phyloP scores from a whole-genome alignment of 495 filamentous ascomycete species.

The Lophiostoma macrostomum region DNA sequence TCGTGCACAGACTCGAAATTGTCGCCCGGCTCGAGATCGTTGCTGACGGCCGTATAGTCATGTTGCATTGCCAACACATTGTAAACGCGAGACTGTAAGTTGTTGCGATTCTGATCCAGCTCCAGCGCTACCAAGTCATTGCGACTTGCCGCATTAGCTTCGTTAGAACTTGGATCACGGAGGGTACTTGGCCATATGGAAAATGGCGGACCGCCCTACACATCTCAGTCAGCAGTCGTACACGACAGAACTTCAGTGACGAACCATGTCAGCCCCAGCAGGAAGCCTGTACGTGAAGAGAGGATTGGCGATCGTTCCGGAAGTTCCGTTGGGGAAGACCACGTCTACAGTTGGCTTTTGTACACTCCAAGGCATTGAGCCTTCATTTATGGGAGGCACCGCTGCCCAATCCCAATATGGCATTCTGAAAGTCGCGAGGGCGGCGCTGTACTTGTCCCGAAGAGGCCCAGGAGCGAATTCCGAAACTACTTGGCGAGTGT shows the following conservation, averaged over 20 bases:
- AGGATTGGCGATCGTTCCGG: conserved; percentile 59
- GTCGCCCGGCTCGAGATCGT: conserved; percentile 51
- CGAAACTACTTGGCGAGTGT: conserved; percentile 51
- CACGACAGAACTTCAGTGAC: conserved; percentile 37
- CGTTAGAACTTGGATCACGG: conserved; percentile 17
- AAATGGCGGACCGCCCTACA: conserved; percentile 39
- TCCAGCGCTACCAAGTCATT: conserved; percentile 34
- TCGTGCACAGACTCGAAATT: conserved; percentile 65
- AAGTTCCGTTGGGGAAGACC: conserved; percentile 50
- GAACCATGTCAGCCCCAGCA: conserved; percentile 42
- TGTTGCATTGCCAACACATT: conserved; percentile 56
- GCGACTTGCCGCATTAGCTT: conserved; percentile 20
- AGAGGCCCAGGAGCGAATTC: conserved; percentile 49
- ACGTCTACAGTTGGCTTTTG: conserved; percentile 48
- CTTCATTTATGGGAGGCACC: conserved; percentile 45
- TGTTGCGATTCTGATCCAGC: conserved; percentile 48
- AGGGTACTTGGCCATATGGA: conserved; percentile 17
- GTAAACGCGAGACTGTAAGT: conserved; percentile 53
- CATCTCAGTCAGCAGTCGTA: conserved; percentile 23
- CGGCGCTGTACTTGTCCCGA: conserved; percentile 47
- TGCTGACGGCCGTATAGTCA: conserved; percentile 59
- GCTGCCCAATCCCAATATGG: conserved; percentile 71
- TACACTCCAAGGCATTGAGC: conserved; percentile 50
- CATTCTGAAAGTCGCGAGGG: conserved; percentile 56
- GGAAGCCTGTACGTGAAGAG: conserved; percentile 60